Base-by-base conservation (phyloP, 179 eudicot species). In the Carnegiea gigantea region DNA sequence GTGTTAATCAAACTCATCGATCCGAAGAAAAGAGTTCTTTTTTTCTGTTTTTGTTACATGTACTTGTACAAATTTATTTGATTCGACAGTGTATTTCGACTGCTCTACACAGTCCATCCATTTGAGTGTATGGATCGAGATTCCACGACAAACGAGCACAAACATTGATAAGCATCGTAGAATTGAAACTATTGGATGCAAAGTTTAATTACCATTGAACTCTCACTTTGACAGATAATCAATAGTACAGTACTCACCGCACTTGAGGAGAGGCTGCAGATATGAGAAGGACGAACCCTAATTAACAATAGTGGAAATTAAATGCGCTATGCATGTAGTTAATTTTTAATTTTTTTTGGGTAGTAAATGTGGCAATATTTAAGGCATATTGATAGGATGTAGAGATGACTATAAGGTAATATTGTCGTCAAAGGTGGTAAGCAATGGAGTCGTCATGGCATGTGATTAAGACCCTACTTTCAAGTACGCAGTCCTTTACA, bases 381-480 rank as follows among this genome's bases (percentile, higher is more conserved):
- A 54, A 23, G 64, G 75, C 30, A n/a, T 10, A 13, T 23, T 40
- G 8, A 46, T 6, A 65, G 26, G 38, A 51, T 18, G 57, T 79
- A 71, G 74, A 75, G 43, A 23, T 36, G 53, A 20, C 6, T 59
- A 33, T 33, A 78, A 44, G 81, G 33, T 24, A 78, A 51, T 23
- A 60, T 78, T 83, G 79, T 43, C 17, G 12, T 72, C n/a, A 73
- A 80, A 77, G 64, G 83, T 60, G 77, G 68, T 44, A 80, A 51
- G 20, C 10, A 76, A 36, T 73, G 38, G 40, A 51, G 4, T 49
- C 57, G 18, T 23, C n/a, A 20, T 43, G 54, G 68, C 87, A 82
- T 82, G 87, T 85, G 83, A 71, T n/a, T n/a, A 36, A 79, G 40
- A 36, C 53, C 83, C 80, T 77, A 51, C 68, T 70, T 79, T 54